Percentiles rank a stretch among this genome's conserved stretches.
phyloP scores from a whole-genome alignment of 352 stramenopile species.

The Phytophthora pini region DNA sequence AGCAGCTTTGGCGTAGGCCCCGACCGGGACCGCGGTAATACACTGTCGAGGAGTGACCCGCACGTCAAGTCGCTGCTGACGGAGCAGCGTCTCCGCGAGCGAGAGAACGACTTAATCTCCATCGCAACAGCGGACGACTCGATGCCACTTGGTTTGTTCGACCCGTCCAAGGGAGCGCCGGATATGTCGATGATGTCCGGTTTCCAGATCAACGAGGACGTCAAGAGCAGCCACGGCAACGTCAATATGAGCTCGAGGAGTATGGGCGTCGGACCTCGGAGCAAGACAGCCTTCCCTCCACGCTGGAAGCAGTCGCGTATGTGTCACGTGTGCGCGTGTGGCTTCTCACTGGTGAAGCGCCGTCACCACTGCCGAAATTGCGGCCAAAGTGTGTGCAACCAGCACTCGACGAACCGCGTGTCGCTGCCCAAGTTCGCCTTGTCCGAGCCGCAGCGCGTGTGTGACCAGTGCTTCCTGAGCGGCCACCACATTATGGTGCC shows the following conservation, averaged over 20 bases:
- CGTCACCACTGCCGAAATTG: slow-evolving; percentile 87
- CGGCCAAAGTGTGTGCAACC: slow-evolving; percentile 75
- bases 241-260: slow-evolving; percentile 29
- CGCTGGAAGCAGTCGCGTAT: slow-evolving; percentile 79
- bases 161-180: slow-evolving; percentile 40
- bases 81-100: slow-evolving; percentile 68
- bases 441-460: slow-evolving; percentile 75
- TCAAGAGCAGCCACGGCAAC: slow-evolving; percentile 27
- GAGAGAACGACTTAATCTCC: slow-evolving; percentile 70
- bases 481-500: slow-evolving; percentile 61
- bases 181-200: slow-evolving; percentile 27
- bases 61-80: slow-evolving; percentile 66
- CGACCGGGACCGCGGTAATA: slow-evolving; percentile 21
- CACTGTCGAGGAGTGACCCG: slow-evolving; percentile 36
- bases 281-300: slow-evolving; percentile 67
- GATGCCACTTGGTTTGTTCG: slow-evolving; percentile 40
- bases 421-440: slow-evolving; percentile 78
- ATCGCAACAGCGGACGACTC: slow-evolving; percentile 59
- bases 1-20: slow-evolving; percentile 16
- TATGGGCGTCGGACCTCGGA: slow-evolving; percentile 33
- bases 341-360: slow-evolving; percentile 76
- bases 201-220: slow-evolving; percentile 34
- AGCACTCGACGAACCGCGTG: slow-evolving; percentile 82
- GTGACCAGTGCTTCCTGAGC: slow-evolving; percentile 81
- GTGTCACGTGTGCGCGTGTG: slow-evolving; percentile 70